A percentile compares a stretch with the other conserved stretches of the same genome.
Evolutionary conservation across 2,329 filamentous ascomycete species (phyloP).

Genomic region (Ceratocystis eucalypticola): DNA sequence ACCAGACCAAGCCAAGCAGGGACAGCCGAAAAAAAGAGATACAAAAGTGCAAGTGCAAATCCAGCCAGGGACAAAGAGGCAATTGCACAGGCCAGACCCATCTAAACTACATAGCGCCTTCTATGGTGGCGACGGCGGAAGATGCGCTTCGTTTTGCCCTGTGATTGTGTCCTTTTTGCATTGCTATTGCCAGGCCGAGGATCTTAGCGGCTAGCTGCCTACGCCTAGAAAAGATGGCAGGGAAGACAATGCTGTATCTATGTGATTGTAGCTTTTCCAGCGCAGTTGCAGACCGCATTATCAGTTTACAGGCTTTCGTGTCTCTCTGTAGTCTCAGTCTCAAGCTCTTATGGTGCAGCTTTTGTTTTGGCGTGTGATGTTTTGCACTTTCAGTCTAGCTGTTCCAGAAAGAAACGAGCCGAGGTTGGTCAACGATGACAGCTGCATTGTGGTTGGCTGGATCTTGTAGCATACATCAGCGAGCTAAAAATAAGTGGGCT

Average conservation of each 20-base stretch:
- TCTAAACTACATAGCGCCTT: not conserved
- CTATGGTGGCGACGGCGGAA: not conserved
- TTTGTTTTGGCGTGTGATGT: not conserved
- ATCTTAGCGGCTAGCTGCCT: constrained; percentile 1
- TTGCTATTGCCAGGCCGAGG: not conserved
- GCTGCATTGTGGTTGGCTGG: constrained; percentile 11
- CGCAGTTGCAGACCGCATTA: no score
- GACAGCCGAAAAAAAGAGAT: not conserved
- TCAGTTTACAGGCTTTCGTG: no score
- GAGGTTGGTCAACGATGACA: constrained; percentile 16
- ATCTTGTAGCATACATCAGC: not conserved
- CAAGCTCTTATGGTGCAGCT: not conserved
- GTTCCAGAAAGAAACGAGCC: constrained; percentile 12
- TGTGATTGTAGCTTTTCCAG: no score
- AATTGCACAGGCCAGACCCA: constrained; percentile 7
- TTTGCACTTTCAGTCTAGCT: constrained; percentile 2
- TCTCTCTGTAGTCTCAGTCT: no score
- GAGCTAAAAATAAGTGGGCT: not conserved
- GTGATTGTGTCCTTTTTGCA: not conserved
- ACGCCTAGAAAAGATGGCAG: not conserved
- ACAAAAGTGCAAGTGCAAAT: not conserved
- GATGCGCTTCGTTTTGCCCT: constrained; percentile 5
- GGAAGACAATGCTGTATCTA: not conserved
- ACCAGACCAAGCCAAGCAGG: constrained; percentile 1
- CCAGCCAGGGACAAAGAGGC: constrained; percentile 7